phyloP scores from a whole-genome alignment of 768 basidiomycete species.

The Trametes cingulata region DNA sequence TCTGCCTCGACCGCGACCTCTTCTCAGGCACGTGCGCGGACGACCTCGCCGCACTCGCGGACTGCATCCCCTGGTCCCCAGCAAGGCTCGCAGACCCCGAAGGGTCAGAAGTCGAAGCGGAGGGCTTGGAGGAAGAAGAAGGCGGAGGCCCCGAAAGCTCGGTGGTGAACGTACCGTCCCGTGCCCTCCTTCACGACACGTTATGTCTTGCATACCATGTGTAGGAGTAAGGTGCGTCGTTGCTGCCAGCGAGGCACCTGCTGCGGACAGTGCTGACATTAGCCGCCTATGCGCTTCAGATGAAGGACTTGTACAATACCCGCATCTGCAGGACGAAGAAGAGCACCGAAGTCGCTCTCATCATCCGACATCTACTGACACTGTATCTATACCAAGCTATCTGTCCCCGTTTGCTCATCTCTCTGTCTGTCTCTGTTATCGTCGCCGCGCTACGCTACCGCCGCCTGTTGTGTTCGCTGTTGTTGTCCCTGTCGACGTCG shows the following conservation, averaged over 20 bases:
- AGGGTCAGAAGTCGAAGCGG: constrained; percentile 4
- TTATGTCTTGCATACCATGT: background rate
- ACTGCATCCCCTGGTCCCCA: background rate
- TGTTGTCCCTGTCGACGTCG: background rate
- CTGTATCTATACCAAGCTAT: constrained; percentile 17
- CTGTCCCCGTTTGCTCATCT: constrained; percentile 19
- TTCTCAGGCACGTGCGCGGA: background rate
- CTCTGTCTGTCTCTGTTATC: no score
- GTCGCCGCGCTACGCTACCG: no score
- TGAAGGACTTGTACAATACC: background rate
- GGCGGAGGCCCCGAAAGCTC: constrained; percentile 4
- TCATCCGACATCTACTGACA: background rate
- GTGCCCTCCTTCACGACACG: background rate
- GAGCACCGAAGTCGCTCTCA: constrained; percentile 3
- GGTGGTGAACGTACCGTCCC: constrained; percentile 4
- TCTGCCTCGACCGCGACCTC: background rate
- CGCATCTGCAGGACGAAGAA: background rate
- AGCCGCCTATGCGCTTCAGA: background rate
- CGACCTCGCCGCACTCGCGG: background rate
- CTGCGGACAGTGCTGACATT: background rate
- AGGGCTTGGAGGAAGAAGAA: constrained; percentile 12
- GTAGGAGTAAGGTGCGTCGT: background rate
- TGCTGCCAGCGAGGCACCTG: background rate
- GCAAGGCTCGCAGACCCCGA: background rate
- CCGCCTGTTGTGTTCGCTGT: no score